Base-by-base conservation (phyloP, 2,329 filamentous ascomycete genomes). In the Colletotrichum falcatum region DNA sequence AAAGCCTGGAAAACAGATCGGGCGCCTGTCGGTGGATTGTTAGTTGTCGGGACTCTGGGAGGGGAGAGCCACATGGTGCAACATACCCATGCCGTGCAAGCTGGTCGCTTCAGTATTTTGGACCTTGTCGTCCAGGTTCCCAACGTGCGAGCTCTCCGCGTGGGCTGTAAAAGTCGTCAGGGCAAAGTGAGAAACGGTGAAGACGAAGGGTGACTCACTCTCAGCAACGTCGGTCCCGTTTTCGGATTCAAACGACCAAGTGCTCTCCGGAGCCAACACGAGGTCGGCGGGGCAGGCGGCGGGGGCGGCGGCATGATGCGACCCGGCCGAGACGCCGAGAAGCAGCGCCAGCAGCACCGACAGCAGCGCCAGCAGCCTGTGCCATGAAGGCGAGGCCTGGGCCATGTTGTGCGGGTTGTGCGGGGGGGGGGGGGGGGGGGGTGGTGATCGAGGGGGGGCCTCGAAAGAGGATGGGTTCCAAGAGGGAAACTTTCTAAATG, bases 381-480 rank as follows among this genome's bases (percentile, higher is more conserved):
- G 68, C 68, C 68, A 71, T 30, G 68, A 48, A 48, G 65, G 64
- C 68, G 65, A 68, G 64, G 68, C 51, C 64, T 68, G 68, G 65
- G 68, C 68, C 68, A 71, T 71, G 53, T 46, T 37, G 39, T 51
- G 26, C 2, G n/a, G 37, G 20, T 59, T 39, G 30, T 37, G 39
- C 56, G 30, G 58, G 58, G n/a, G n/a, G n/a, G n/a, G n/a, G n/a
- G n/a, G n/a, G n/a, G n/a, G n/a, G n/a, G n/a, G n/a, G 51, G 33
- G 42, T 59, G 53, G 61, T 70, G 53, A 46, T 68, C 67, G 67
- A 67, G 64, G 68, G 30, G 28, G 66, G 64, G 51, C 68, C 68
- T 71, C 68, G 64, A 65, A 68, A 60, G 68, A 71, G 68, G 68
- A 61, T 71, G 59, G 61, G 44, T 48, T 71, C 64, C 59, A 68